Percentiles rank a stretch among this genome's conserved stretches.
These are phyloP conservation scores for Leucosporidium scottii DNA, from an alignment of 768 basidiomycete species.

Conservation along the genomic window DNA sequence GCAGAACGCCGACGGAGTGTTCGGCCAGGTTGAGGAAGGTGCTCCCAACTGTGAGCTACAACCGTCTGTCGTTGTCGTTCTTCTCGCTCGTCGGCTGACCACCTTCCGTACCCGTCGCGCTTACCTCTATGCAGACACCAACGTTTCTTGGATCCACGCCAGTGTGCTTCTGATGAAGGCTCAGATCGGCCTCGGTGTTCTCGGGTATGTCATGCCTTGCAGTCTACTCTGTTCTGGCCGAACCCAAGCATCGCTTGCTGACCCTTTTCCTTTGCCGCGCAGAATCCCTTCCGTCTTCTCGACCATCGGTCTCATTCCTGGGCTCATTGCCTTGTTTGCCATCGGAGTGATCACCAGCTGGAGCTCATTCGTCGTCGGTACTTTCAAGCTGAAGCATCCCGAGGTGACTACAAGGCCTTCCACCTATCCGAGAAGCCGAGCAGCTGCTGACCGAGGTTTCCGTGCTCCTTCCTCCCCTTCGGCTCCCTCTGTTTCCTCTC, in stretches of 20 bases:
- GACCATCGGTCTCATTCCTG: conserved; percentile 1
- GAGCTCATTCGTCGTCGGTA: conserved; percentile 19
- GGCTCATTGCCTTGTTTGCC: background rate
- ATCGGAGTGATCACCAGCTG: background rate
- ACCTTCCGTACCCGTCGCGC: too few species aligned
- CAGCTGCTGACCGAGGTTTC: too few species aligned
- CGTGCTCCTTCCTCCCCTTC: too few species aligned
- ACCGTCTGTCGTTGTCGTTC: background rate
- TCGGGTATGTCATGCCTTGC: background rate
- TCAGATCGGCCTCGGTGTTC: conserved; percentile 5
- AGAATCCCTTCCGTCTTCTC: background rate
- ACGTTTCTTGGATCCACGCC: background rate
- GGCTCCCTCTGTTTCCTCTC: too few species aligned
- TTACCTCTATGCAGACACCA: background rate
- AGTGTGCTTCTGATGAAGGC: conserved; percentile 42
- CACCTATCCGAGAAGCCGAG: too few species aligned
- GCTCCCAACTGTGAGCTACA: background rate
- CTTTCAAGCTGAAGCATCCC: conserved; percentile 19
- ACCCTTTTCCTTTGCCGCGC: too few species aligned
- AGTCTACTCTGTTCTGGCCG: too few species aligned
- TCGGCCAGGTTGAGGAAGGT: background rate
- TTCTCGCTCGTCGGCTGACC: background rate
- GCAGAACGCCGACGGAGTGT: conserved; percentile 1
- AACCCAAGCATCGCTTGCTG: too few species aligned
- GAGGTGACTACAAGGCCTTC: background rate